A percentile compares a stretch with the other conserved stretches of the same genome.
Conservation (phyloP, 2,329 filamentous ascomycete species). For the Phialophora macrospora region DNA sequence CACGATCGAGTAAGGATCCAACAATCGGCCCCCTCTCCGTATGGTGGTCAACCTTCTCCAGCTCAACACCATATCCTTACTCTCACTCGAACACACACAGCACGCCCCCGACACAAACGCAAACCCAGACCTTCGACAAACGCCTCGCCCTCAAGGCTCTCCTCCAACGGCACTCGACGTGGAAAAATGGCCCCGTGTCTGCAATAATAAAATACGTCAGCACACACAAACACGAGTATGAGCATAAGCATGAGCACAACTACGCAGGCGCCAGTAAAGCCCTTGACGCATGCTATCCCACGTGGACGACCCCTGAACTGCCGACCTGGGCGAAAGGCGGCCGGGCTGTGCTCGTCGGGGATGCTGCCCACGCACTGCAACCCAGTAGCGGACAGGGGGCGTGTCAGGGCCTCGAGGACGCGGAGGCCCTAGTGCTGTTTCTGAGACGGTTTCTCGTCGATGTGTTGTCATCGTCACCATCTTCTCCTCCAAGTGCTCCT, state of each 20-base stretch:
- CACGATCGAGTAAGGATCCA: conserved; percentile 35
- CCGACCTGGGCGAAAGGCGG: conserved; percentile 53
- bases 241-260: not conserved
- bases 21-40: conserved; percentile 43
- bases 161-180: conserved; percentile 49
- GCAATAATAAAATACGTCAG: conserved; percentile 47
- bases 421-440: conserved; percentile 53
- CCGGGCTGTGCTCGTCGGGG: conserved; percentile 60
- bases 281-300: conserved; percentile 53
- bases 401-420: conserved; percentile 62
- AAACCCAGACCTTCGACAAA: conserved; percentile 27
- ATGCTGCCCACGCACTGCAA: conserved; percentile 62
- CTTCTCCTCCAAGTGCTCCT: not conserved
- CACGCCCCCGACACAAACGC: too few species aligned
- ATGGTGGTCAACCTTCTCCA: conserved; percentile 54
- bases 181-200: conserved; percentile 54
- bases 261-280: not conserved
- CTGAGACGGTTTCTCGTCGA: conserved; percentile 42
- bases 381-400: conserved; percentile 61
- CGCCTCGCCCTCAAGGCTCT: conserved; percentile 38
- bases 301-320: conserved; percentile 55
- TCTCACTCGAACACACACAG: not conserved
- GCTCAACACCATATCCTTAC: conserved; percentile 20
- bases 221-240: not conserved
- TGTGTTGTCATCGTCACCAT: not conserved